Base-by-base conservation (phyloP, 768 basidiomycete species). In the Omphalotus guepiniiformis region DNA sequence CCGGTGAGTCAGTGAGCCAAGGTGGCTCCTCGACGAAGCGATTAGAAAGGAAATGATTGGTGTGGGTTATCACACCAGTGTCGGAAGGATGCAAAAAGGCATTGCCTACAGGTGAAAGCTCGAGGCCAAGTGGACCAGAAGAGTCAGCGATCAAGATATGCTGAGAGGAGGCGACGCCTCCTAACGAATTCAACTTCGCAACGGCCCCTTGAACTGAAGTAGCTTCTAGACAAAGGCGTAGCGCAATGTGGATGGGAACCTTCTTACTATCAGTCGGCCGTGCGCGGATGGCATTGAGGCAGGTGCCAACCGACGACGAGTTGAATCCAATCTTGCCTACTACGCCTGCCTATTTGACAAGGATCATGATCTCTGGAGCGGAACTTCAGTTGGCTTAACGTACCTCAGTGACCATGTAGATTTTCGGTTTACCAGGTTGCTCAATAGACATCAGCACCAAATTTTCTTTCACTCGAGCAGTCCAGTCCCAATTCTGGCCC, bases 401-500 rank as follows among this genome's bases (percentile, higher is more conserved):
- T 46, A 66, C 67, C 59, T 68, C 67, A 15, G 57, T 63, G 28
- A 68, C 61, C 65, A 68, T 66, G 55, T 61, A 65, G 28, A 67
- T 65, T 37, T 55, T 55, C 13, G 65, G 65, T 45, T 65, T 64
- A 3, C 59, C 58, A 15, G 46, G 43, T 32, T 56, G 54, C 21
- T 47, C 39, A 36, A 66, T 65, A 27, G 63, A 57, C 37, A 55
- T 58, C 42, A 68, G 50, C 3, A 59, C 64, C 35, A 68, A 54
- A 49, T 68, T 68, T 47, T 64, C 56, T 39, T 62, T 58, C 16
- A 65, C 61, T 5, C 52, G 30, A 23, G 55, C 50, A n/a, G 60
- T 54, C 67, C 67, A 68, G 49, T 68, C 67, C 67, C 67, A 68
- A 53, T 68, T 68, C 55, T 68, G 65, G 12, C 61, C 63, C 29